Evolutionary conservation across 805 yeast genomes (phyloP), one percentile per base, ranked within the genome.

Genomic region (Ogataea pini): DNA sequence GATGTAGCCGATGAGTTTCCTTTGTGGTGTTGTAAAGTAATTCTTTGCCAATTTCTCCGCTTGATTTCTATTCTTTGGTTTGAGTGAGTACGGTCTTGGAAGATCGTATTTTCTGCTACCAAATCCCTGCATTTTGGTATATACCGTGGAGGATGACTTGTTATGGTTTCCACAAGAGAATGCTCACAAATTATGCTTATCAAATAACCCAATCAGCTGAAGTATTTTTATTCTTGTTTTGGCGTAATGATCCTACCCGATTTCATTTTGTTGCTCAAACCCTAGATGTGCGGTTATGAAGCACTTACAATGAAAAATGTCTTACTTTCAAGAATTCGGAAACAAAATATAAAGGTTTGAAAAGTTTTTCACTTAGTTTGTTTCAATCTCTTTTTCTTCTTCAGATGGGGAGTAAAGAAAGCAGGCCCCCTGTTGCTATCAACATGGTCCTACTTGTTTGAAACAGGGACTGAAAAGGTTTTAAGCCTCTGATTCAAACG

Each of bases 11-110:
- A 75, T 12, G 19, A 74, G 49, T 48, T 75, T 76, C 56, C 76
- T 75, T 72, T 72, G 72, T 20, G 78, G 78, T 3, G 81, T 75
- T 1, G 81, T 75, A 48, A 77, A 59, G 41, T 57, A 54, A 25
- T 61, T 54, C 34, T 54, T 48, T 2, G 67, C 58, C 22, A 60
- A 4, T 36, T 52, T 47, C 27, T 60, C 63, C 19, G 56, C 51
- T 25, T 50, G 52, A 4, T 67, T 61, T 14, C 54, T 45, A 32
- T 39, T 25, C 25, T 54, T 59, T 24, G 69, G 68, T 46, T 55
- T 59, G 50, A 72, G 54, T 14, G 70, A 56, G 48, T 72, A 72
- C 2, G 77, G 76, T 44, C 76, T 67, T 39, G 82, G 82, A 27
- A 77, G 55, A 40, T 63, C 65, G 42, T 68, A 66, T 19, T 27